phyloP scores from a whole-genome alignment of 805 yeast species.

The Schwanniomyces sp. region DNA sequence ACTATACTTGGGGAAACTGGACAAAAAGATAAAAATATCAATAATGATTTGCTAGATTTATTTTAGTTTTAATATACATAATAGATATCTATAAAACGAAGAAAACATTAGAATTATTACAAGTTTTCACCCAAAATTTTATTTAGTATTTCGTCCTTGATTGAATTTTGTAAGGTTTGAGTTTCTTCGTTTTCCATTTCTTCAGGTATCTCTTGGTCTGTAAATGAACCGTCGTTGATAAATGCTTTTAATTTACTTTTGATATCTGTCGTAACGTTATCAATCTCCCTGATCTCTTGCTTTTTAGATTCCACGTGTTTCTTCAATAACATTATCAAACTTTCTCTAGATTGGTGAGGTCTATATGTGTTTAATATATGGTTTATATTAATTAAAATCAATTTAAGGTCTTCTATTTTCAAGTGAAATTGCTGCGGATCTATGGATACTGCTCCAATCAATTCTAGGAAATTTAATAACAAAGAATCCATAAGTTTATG shows the following conservation, averaged over 20 bases:
- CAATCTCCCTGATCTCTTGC: constrained; percentile 49
- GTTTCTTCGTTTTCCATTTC: not conserved
- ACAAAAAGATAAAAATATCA: constrained; percentile 6
- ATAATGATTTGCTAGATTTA: constrained; percentile 38
- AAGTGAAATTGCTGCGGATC: constrained; percentile 61
- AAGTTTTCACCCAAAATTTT: constrained; percentile 5
- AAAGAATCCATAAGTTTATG: constrained; percentile 79
- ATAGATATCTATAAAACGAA: not conserved
- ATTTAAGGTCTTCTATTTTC: constrained; percentile 77
- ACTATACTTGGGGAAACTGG: constrained; percentile 4
- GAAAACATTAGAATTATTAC: not conserved
- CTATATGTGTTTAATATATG: constrained; percentile 89
- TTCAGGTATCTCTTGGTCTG: not conserved
- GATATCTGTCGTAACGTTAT: constrained; percentile 38
- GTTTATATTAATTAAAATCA: constrained; percentile 83
- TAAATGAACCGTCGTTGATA: constrained; percentile 5
- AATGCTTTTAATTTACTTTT: constrained; percentile 33
- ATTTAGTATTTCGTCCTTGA: constrained; percentile 4
- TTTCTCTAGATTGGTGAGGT: constrained; percentile 93
- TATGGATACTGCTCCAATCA: constrained; percentile 72
- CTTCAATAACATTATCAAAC: constrained; percentile 70
- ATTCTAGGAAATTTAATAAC: constrained; percentile 75
- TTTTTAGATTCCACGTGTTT: constrained; percentile 68
- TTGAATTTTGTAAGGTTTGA: not conserved
- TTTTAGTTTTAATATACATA: constrained; percentile 17